Percentiles rank a stretch among this genome's conserved stretches.
phyloP scores from a whole-genome alignment of 164 flowering plant species.

The Chimonanthus praecox region DNA sequence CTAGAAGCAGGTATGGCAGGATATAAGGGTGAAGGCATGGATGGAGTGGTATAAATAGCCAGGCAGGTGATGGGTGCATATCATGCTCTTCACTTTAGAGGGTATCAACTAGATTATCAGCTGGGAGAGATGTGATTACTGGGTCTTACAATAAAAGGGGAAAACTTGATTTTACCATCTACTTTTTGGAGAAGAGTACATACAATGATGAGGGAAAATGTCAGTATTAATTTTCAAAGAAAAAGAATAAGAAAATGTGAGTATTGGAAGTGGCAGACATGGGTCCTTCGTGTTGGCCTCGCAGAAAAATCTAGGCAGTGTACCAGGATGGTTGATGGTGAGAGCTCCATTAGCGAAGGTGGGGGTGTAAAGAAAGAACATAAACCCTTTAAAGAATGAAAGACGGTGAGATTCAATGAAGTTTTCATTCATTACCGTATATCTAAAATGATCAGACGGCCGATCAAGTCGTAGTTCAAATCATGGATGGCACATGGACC shows the following conservation, averaged over 20 bases:
- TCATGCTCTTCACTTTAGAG: background rate
- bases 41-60: conserved; percentile 24
- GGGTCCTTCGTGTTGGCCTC: conserved; percentile 25
- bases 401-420: background rate
- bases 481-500: conserved; percentile 2
- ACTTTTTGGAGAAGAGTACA: conserved; percentile 6
- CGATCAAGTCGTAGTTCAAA: background rate
- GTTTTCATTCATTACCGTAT: background rate
- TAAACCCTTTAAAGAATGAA: background rate
- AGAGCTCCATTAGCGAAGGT: conserved; percentile 13
- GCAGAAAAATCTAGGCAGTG: conserved; percentile 11
- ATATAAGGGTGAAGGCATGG: conserved; percentile 20
- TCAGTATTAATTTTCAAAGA: background rate
- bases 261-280: conserved; percentile 57
- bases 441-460: conserved; percentile 1
- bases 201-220: background rate
- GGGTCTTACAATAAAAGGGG: conserved; percentile 7
- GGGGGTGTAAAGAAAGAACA: conserved; percentile 5
- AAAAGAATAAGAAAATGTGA: background rate
- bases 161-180: conserved; percentile 13
- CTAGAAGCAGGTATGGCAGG: conserved; percentile 8
- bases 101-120: background rate
- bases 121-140: background rate
- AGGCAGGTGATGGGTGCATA: conserved; percentile 16
- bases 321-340: conserved; percentile 6